These are phyloP conservation scores for Solanum piurae DNA, from an alignment of 257 asterid genomes.

Conservation along the genomic window DNA sequence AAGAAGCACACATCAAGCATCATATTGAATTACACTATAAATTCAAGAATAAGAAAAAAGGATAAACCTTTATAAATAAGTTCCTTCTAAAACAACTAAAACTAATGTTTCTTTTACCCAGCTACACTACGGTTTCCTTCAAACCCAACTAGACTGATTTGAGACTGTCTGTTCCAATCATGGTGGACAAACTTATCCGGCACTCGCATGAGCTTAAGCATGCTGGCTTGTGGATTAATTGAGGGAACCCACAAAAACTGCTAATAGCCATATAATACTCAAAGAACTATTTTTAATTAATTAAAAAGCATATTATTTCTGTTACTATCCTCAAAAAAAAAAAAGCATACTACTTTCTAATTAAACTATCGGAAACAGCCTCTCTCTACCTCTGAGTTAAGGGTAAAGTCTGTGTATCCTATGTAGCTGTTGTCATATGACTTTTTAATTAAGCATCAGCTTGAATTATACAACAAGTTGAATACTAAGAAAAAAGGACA, in stretches of 20 bases:
- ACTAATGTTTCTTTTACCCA: not conserved
- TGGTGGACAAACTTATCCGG: not conserved
- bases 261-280: not conserved
- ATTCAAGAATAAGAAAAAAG: not conserved
- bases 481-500: not conserved
- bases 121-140: not conserved
- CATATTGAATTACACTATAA: not conserved
- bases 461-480: not conserved
- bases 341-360: not conserved
- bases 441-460: not conserved
- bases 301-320: not conserved
- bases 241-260: not conserved
- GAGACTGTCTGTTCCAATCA: not conserved
- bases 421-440: not conserved
- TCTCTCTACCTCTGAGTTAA: not conserved
- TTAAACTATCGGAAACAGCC: not conserved
- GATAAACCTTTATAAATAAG: conserved; percentile 82
- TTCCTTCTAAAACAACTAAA: conserved; percentile 50
- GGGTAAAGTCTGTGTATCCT: not conserved
- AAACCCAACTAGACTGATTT: not conserved
- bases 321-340: not conserved
- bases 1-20: not conserved
- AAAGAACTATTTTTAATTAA: not conserved
- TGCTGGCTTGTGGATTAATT: not conserved
- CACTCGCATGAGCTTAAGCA: not conserved